Evolutionary conservation across 768 basidiomycete genomes (phyloP).

Genomic region (Candolleomyces efflorescens): DNA sequence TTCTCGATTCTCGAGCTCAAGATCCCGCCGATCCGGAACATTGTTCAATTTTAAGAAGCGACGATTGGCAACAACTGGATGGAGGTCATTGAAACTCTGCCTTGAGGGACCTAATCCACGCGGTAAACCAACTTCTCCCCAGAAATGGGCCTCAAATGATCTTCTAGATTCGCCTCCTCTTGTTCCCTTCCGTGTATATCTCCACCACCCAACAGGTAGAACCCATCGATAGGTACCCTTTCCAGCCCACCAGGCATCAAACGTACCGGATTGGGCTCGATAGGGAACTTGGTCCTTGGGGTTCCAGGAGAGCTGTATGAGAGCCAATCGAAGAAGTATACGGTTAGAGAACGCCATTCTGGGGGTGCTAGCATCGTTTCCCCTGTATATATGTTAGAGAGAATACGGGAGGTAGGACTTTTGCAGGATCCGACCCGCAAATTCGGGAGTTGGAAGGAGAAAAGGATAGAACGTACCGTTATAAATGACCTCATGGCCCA

Average conservation of each 20-base stretch:
- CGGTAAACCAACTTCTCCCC: conserved; percentile 29
- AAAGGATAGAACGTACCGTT: conserved; percentile 17
- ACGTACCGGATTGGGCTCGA: conserved; percentile 23
- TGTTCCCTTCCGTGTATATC: conserved; percentile 17
- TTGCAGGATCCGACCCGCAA: too few species aligned
- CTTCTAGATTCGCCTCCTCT: conserved; percentile 2
- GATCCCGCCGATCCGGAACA: too few species aligned
- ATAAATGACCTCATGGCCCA: conserved; percentile 27
- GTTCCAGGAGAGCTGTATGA: conserved; percentile 18
- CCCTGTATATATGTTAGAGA: conserved; percentile 9
- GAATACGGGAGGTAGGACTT: neutral
- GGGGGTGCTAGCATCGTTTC: conserved; percentile 19
- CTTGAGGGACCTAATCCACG: neutral
- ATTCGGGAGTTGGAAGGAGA: neutral
- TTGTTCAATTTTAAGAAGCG: too few species aligned
- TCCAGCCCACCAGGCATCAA: conserved; percentile 29
- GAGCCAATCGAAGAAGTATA: conserved; percentile 27
- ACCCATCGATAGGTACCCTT: conserved; percentile 22
- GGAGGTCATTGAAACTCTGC: too few species aligned
- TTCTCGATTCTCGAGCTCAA: too few species aligned
- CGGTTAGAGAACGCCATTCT: conserved; percentile 24
- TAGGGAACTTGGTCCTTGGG: conserved; percentile 16
- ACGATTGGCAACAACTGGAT: too few species aligned
- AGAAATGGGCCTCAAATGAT: conserved; percentile 25
- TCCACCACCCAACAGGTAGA: conserved; percentile 24